Evolutionary conservation across 352 stramenopile genomes (phyloP).

Genomic region (Phytophthora tubulina): DNA sequence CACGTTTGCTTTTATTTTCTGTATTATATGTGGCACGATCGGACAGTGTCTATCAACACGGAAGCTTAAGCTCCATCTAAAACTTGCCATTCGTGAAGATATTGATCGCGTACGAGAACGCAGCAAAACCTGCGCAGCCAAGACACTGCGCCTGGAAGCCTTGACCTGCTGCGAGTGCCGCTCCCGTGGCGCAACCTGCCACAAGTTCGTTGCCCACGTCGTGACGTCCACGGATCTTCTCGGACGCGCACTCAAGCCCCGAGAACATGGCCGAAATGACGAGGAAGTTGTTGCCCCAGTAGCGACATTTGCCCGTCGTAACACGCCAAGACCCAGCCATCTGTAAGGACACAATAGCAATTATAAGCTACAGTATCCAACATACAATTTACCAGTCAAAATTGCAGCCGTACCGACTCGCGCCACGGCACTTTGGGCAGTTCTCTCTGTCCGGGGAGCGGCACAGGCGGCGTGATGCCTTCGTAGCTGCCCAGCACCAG

Average conservation of each 20-base stretch:
- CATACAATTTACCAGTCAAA: neutral
- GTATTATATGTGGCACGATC: constrained; percentile 26
- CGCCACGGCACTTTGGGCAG: constrained; percentile 82
- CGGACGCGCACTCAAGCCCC: constrained; percentile 93
- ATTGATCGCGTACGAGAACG: constrained; percentile 93
- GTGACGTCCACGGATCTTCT: constrained; percentile 95
- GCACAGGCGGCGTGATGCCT: constrained; percentile 84
- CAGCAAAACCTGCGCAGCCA: constrained; percentile 93
- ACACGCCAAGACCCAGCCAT: constrained; percentile 75
- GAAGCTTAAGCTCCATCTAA: constrained; percentile 35
- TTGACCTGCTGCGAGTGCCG: constrained; percentile 93
- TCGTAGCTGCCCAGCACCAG: constrained; percentile 87
- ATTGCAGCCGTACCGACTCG: constrained; percentile 60
- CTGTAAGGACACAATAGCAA: constrained; percentile 30
- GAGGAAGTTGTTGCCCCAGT: constrained; percentile 90
- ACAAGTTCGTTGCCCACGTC: constrained; percentile 96
- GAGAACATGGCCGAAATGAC: constrained; percentile 95
- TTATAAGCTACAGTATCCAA: neutral
- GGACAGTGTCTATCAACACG: constrained; percentile 31
- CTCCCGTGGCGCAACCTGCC: constrained; percentile 96
- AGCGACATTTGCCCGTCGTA: constrained; percentile 80
- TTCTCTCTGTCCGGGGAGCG: constrained; percentile 81
- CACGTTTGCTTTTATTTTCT: constrained; percentile 11
- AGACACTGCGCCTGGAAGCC: constrained; percentile 94
- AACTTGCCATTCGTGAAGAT: constrained; percentile 85